Percentiles rank a stretch among this genome's conserved stretches.
Conservation (phyloP, 345 rosid species). For the Isatis tinctoria region DNA sequence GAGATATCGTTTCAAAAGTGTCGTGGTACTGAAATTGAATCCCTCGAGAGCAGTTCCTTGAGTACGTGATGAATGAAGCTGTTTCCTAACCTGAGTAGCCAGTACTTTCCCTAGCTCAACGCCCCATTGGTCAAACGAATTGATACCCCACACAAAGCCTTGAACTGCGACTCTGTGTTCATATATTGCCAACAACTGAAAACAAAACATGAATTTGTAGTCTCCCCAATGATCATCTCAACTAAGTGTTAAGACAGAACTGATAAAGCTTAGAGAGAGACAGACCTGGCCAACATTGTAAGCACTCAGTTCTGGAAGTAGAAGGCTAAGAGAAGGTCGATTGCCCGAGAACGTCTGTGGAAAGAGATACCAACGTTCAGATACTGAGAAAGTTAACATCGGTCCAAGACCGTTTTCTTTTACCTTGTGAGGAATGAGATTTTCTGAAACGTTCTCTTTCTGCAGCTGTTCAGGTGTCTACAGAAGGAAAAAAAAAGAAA, state of each 20-base stretch:
- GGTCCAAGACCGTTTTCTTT: no score
- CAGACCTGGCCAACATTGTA: constrained; percentile 83
- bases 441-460: constrained; percentile 63
- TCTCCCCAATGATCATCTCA: constrained; percentile 4
- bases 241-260: not conserved
- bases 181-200: constrained; percentile 82
- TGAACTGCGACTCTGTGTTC: constrained; percentile 95
- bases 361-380: constrained; percentile 6
- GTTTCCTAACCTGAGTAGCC: constrained; percentile 90
- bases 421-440: constrained; percentile 96
- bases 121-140: constrained; percentile 99
- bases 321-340: constrained; percentile 89
- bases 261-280: not conserved
- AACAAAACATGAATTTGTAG: not conserved
- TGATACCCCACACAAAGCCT: constrained; percentile 96
- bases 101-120: constrained; percentile 98
- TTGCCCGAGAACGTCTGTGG: constrained; percentile 80
- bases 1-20: constrained; percentile 65
- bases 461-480: constrained; percentile 84
- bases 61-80: constrained; percentile 71
- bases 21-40: constrained; percentile 80
- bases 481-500: constrained; percentile 8
- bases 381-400: not conserved
- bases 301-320: constrained; percentile 75
- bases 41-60: constrained; percentile 65